These are phyloP conservation scores for Lepraria neglecta DNA, from an alignment of 495 filamentous ascomycete species.

Conservation along the genomic window DNA sequence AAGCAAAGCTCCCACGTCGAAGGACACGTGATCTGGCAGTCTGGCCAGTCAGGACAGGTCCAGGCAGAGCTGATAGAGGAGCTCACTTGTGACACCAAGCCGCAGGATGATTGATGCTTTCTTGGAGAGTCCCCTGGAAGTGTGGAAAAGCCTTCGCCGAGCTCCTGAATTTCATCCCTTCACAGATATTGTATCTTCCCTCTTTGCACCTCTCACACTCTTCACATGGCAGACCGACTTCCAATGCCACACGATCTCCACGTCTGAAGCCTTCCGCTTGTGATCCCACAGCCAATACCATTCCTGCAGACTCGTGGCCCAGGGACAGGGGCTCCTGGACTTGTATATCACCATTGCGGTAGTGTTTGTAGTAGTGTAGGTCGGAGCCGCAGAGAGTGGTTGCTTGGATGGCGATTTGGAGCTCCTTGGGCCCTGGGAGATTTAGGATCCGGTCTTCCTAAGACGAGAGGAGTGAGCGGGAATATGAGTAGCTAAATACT, in stretches of 20 bases:
- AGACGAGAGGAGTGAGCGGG: background rate
- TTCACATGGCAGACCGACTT: constrained; percentile 76
- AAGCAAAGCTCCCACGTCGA: constrained; percentile 64
- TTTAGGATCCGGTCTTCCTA: constrained; percentile 42
- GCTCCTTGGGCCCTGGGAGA: constrained; percentile 47
- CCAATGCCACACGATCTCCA: constrained; percentile 74
- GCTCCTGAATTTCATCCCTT: constrained; percentile 67
- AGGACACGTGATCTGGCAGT: constrained; percentile 56
- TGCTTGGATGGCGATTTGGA: constrained; percentile 67
- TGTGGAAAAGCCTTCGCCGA: constrained; percentile 75
- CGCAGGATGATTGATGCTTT: constrained; percentile 69
- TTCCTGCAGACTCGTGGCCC: constrained; percentile 73
- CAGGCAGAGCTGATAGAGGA: background rate
- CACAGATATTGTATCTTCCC: constrained; percentile 82
- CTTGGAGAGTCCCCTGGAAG: constrained; percentile 76
- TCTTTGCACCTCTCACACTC: constrained; percentile 57
- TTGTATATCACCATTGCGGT: constrained; percentile 75
- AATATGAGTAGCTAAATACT: constrained; percentile 11
- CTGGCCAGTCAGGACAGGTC: constrained; percentile 36
- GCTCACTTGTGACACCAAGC: constrained; percentile 58
- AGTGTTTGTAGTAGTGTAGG: constrained; percentile 79
- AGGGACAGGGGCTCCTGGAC: constrained; percentile 65
- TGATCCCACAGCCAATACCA: constrained; percentile 58
- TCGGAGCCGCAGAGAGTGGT: constrained; percentile 82
- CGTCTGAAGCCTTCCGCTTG: constrained; percentile 34